These are phyloP conservation scores for Eucalyptus dawsonii DNA, from an alignment of 345 rosid species.

Conservation along the genomic window DNA sequence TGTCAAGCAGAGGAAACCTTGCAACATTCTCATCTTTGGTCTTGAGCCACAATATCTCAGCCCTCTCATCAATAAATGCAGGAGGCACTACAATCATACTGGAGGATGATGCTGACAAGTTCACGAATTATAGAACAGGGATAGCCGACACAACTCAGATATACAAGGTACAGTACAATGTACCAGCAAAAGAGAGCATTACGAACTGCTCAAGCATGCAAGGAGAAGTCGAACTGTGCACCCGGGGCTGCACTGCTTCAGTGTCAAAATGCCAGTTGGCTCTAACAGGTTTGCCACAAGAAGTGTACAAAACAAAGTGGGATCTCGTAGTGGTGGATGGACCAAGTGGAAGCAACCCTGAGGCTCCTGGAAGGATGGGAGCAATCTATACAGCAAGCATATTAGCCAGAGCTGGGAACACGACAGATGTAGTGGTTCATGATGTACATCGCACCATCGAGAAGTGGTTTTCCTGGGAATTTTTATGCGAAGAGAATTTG, in stretches of 20 bases:
- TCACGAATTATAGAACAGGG: slow-evolving; percentile 5
- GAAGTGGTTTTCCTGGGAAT: slow-evolving; percentile 93
- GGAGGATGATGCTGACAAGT: slow-evolving; percentile 47
- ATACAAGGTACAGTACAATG: slow-evolving; percentile 37
- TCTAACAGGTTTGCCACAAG: slow-evolving; percentile 36
- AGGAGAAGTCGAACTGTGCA: slow-evolving; percentile 37
- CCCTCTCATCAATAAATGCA: slow-evolving; percentile 44
- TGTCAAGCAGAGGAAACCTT: slow-evolving; percentile 39
- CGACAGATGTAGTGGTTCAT: slow-evolving; percentile 62
- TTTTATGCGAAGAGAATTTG: slow-evolving; percentile 70
- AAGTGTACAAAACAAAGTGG: slow-evolving; percentile 52
- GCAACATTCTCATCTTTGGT: slow-evolving; percentile 82
- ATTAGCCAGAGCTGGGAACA: slow-evolving; percentile 51
- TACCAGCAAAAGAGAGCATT: slow-evolving; percentile 58
- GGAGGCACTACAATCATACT: slow-evolving; percentile 56
- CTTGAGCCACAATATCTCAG: slow-evolving; percentile 35
- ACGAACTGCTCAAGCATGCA: slow-evolving; percentile 64
- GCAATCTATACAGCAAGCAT: slow-evolving; percentile 60
- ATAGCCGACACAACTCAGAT: slow-evolving; percentile 25
- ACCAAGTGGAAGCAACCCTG: slow-evolving; percentile 46
- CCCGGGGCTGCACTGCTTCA: slow-evolving; percentile 19
- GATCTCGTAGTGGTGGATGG: slow-evolving; percentile 81
- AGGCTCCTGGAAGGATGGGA: slow-evolving; percentile 79
- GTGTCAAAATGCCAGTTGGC: slow-evolving; percentile 44
- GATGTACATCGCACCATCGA: slow-evolving; percentile 67